A percentile compares a stretch with the other conserved stretches of the same genome.
Conservation (phyloP, 2,329 filamentous ascomycete genomes). For the Stachybotrys chartarum region DNA sequence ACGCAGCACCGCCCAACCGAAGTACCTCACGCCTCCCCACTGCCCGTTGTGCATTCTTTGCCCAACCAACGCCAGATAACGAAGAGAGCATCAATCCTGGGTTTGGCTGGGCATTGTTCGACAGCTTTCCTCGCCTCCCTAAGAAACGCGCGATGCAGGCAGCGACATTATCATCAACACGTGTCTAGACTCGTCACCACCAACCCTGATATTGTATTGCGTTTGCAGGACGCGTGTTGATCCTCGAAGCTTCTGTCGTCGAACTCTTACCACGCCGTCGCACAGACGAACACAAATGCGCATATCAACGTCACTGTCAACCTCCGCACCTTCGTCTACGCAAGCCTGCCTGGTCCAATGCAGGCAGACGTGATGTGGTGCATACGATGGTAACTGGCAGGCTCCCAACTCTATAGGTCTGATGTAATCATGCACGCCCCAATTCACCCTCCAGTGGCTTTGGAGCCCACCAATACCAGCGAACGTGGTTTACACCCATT, state of each 20-base stretch:
- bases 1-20: background rate
- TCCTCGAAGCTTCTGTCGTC: background rate
- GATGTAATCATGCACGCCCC: background rate
- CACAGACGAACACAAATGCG: background rate
- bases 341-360: background rate
- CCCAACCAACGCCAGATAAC: background rate
- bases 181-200: no score
- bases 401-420: background rate
- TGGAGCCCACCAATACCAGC: background rate
- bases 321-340: background rate
- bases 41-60: background rate
- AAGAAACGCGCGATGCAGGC: background rate
- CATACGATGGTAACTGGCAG: background rate
- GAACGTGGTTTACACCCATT: background rate
- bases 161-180: background rate
- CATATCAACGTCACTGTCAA: background rate
- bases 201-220: no score
- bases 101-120: background rate
- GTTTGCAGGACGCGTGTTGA: background rate
- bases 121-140: background rate
- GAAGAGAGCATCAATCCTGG: background rate
- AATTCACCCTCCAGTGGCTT: background rate
- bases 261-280: background rate
- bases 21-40: background rate
- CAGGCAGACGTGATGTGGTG: background rate